Conservation (phyloP, 257 asterid species). For the Gentiana macrophylla region DNA sequence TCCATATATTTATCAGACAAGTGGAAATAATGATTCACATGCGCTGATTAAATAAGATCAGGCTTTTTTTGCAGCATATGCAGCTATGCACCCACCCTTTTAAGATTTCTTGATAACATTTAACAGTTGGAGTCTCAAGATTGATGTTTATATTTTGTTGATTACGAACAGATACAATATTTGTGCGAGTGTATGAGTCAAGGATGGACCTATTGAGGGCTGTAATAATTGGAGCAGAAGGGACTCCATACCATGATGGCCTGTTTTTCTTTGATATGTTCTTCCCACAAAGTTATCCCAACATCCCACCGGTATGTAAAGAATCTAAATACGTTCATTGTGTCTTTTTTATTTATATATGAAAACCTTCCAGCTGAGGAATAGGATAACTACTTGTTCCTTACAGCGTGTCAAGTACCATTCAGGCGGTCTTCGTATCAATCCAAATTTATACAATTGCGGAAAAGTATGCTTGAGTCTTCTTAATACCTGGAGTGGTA, state of each 20-base stretch:
- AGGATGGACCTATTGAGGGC: too few relatives aligned
- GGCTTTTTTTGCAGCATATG: too few relatives aligned
- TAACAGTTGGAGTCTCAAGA: too few relatives aligned
- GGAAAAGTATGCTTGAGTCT: conserved; percentile 98
- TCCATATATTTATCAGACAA: neutral
- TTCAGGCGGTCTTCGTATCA: conserved; percentile 18
- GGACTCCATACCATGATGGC: too few relatives aligned
- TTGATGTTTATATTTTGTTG: too few relatives aligned
- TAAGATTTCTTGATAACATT: too few relatives aligned
- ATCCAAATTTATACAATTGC: conserved; percentile 62
- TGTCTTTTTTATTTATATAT: neutral
- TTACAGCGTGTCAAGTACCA: conserved; percentile 78
- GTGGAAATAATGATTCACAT: too few relatives aligned
- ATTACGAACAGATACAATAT: conserved; percentile 50
- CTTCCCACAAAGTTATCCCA: conserved; percentile 70
- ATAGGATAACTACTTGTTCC: conserved; percentile 9
- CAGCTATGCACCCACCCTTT: too few relatives aligned
- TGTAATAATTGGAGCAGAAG: too few relatives aligned
- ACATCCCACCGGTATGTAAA: conserved; percentile 73
- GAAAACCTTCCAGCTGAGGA: neutral
- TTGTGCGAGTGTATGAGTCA: conserved; percentile 19
- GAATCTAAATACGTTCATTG: neutral
- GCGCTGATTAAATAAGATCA: too few relatives aligned
- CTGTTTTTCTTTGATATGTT: too few relatives aligned
- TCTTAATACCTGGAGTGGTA: conserved; percentile 86